A percentile compares a stretch with the other conserved stretches of the same genome.
These are phyloP conservation scores for Shiraia sp. DNA, from an alignment of 2,329 filamentous ascomycete genomes.

Conservation along the genomic window DNA sequence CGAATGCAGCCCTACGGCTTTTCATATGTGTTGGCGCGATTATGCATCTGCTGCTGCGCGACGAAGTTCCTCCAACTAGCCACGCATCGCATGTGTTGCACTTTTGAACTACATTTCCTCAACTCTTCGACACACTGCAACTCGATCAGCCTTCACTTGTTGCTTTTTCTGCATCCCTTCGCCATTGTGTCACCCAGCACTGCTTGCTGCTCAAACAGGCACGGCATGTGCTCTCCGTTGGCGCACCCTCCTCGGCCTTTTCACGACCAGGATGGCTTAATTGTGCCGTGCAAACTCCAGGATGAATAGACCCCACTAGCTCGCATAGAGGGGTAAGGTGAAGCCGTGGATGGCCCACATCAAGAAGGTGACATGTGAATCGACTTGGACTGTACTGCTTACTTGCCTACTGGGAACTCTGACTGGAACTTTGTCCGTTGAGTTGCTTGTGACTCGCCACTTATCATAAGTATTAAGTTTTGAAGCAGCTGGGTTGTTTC, in stretches of 20 bases:
- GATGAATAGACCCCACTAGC: constrained; percentile 29
- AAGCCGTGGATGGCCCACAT: constrained; percentile 17
- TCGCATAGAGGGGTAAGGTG: constrained; percentile 24
- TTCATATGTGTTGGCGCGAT: constrained; percentile 13
- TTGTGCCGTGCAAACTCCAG: constrained; percentile 22
- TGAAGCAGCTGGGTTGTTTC: too few species aligned
- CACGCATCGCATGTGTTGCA: constrained; percentile 18
- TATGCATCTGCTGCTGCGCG: constrained; percentile 15
- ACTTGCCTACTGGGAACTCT: constrained; percentile 9
- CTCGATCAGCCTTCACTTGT: constrained; percentile 1
- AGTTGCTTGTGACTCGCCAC: too few species aligned
- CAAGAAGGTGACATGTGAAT: constrained; percentile 35
- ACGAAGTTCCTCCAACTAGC: constrained; percentile 13
- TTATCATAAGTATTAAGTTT: too few species aligned
- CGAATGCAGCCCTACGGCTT: constrained; percentile 30
- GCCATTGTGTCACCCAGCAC: constrained; percentile 9
- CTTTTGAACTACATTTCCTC: constrained; percentile 4
- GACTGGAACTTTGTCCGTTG: constrained; percentile 7
- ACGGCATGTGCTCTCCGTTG: constrained; percentile 28
- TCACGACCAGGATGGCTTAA: constrained; percentile 22
- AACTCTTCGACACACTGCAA: constrained; percentile 1
- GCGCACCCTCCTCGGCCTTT: constrained; percentile 20
- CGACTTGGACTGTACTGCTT: constrained; percentile 17
- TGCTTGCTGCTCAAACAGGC: constrained; percentile 13
- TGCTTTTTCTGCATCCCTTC: constrained; percentile 11